Evolutionary conservation across 1,284 basidiomycete species (phyloP).

Genomic region (Golubevia pallescens): DNA sequence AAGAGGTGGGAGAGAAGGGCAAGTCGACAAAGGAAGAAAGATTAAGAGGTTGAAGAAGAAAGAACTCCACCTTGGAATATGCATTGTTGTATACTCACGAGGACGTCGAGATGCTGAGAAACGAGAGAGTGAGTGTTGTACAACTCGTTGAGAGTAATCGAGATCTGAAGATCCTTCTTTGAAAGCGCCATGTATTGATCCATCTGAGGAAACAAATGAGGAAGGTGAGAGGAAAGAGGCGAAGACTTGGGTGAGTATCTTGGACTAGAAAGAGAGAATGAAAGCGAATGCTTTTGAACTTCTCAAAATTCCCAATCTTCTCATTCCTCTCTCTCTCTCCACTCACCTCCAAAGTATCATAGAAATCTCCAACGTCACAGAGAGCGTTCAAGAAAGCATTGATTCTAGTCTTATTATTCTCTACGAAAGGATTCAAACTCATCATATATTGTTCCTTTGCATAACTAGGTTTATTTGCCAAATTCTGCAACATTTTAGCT

Average conservation of each 20-base stretch:
- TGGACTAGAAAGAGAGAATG: neutral
- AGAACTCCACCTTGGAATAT: neutral
- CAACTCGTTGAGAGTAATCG: conserved; percentile 59
- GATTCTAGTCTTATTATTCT: conserved; percentile 52
- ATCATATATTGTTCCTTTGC: conserved; percentile 61
- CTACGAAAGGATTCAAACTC: conserved; percentile 54
- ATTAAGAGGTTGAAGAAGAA: neutral
- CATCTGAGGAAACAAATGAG: conserved; percentile 16
- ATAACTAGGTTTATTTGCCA: conserved; percentile 58
- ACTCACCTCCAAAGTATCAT: conserved; percentile 52
- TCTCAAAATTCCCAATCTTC: no score
- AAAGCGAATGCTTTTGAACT: neutral
- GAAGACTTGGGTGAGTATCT: neutral
- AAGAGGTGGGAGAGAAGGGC: no score
- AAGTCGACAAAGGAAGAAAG: no score
- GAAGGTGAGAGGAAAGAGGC: neutral
- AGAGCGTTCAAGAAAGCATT: conserved; percentile 56
- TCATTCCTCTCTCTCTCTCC: neutral
- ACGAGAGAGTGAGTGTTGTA: conserved; percentile 61
- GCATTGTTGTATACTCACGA: conserved; percentile 8
- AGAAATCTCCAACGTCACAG: conserved; percentile 61
- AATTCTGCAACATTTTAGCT: conserved; percentile 62
- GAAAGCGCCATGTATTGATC: conserved; percentile 62
- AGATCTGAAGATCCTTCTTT: conserved; percentile 53
- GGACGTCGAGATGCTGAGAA: conserved; percentile 50